A percentile compares a stretch with the other conserved stretches of the same genome.
Evolutionary conservation across 2,329 filamentous ascomycete species (phyloP).

Genomic region (Diaporthe sp.): DNA sequence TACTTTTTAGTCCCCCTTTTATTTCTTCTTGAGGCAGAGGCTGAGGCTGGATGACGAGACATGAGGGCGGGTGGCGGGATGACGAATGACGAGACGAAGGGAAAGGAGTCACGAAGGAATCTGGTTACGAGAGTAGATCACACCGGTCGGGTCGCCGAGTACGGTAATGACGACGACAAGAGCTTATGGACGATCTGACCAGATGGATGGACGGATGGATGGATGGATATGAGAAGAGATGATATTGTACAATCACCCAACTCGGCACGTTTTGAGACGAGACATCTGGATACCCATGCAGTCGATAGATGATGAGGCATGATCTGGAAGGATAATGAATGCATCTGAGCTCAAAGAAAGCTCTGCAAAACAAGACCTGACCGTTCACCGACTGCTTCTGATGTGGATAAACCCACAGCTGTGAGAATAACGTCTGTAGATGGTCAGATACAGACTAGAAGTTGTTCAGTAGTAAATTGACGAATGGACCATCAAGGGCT

Average conservation of each 20-base stretch:
- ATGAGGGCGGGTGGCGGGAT: slow-evolving; percentile 19
- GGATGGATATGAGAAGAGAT: slow-evolving; percentile 7
- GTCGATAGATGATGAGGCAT: slow-evolving; percentile 31
- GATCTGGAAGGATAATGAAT: slow-evolving; percentile 27
- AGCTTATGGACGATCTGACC: slow-evolving; percentile 23
- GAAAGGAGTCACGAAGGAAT: slow-evolving; percentile 25
- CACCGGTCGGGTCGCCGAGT: neutral
- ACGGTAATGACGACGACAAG: slow-evolving; percentile 29
- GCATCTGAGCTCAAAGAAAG: slow-evolving; percentile 30
- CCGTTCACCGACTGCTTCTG: neutral
- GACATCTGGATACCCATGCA: slow-evolving; percentile 6
- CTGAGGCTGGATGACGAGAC: slow-evolving; percentile 7
- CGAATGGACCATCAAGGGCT: neutral
- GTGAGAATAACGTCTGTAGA: neutral
- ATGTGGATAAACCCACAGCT: no score
- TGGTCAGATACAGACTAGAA: neutral
- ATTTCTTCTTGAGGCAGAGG: neutral
- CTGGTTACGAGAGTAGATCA: slow-evolving; percentile 1
- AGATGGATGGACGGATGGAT: neutral
- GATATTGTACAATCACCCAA: slow-evolving; percentile 23
- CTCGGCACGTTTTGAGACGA: slow-evolving; percentile 9
- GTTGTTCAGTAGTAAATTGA: neutral
- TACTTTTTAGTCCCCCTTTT: neutral
- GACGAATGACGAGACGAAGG: slow-evolving; percentile 29
- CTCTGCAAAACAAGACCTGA: neutral